These are phyloP conservation scores for Xylaria sp. DNA, from an alignment of 2,329 filamentous ascomycete genomes.

Conservation along the genomic window DNA sequence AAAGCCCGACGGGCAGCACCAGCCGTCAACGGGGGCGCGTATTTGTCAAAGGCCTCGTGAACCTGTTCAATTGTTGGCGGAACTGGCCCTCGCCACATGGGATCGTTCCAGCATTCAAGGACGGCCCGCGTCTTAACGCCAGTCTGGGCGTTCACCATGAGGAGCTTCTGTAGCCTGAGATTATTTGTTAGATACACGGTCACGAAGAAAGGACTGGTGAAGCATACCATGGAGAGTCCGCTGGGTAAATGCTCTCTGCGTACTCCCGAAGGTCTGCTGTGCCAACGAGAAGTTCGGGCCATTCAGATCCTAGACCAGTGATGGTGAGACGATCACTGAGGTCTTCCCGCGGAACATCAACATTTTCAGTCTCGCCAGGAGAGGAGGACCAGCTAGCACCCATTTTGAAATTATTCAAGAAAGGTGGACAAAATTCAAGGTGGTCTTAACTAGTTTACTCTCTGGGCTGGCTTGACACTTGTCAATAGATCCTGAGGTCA, in stretches of 20 bases:
- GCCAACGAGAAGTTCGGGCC: constrained; percentile 23
- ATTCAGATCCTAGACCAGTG: constrained; percentile 32
- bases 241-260: constrained; percentile 32
- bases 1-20: constrained; percentile 50
- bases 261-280: constrained; percentile 20
- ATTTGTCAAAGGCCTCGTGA: constrained; percentile 44
- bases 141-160: constrained; percentile 33
- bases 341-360: constrained; percentile 12
- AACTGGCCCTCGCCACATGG: constrained; percentile 27
- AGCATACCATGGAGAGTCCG: constrained; percentile 30
- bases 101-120: constrained; percentile 34
- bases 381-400: constrained; percentile 31
- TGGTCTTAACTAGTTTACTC: neutral
- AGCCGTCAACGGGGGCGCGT: constrained; percentile 47
- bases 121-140: constrained; percentile 33
- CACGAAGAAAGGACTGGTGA: neutral
- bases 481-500: neutral
- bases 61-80: constrained; percentile 44
- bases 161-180: constrained; percentile 33
- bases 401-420: constrained; percentile 20
- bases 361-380: neutral
- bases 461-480: neutral
- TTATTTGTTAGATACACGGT: constrained; percentile 6
- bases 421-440: neutral
- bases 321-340: constrained; percentile 31